Evolutionary conservation across 75 land plant genomes (phyloP).

Genomic region (Ceratopteris richardii): DNA sequence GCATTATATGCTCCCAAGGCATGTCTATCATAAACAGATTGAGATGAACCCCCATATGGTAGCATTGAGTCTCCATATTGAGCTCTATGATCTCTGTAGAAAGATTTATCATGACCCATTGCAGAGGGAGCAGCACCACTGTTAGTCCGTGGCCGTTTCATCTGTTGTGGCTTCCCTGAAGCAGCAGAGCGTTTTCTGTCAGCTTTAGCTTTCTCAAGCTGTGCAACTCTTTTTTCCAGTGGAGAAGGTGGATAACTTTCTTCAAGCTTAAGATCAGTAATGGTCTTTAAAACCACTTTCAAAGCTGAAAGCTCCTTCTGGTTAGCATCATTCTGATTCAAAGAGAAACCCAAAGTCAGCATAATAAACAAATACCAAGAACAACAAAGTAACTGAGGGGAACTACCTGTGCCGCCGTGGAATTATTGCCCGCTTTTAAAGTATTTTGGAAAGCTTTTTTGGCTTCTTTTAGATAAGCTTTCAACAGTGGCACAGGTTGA

Average conservation of each 20-base stretch:
- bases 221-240: conserved; percentile 39
- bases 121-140: conserved; percentile 17
- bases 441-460: conserved; percentile 18
- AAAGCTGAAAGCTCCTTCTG: conserved; percentile 39
- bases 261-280: conserved; percentile 47
- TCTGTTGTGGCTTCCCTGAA: conserved; percentile 15
- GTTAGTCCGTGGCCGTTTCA: conserved; percentile 25
- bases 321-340: conserved; percentile 21
- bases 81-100: conserved; percentile 3
- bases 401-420: no score
- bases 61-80: not conserved
- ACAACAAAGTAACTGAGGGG: no score
- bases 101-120: conserved; percentile 11
- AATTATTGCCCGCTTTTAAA: not conserved
- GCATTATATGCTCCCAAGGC: conserved; percentile 27
- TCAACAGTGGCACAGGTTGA: conserved; percentile 58
- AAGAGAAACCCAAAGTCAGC: no score
- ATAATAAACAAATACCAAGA: no score
- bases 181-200: conserved; percentile 29
- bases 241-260: conserved; percentile 37
- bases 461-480: conserved; percentile 65
- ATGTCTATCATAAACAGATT: conserved; percentile 32
- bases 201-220: conserved; percentile 39
- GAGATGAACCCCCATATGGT: conserved; percentile 4
- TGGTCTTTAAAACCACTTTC: conserved; percentile 31